A percentile compares a stretch with the other conserved stretches of the same genome.
phyloP scores from a whole-genome alignment of 163 green algal genomes.

The Chloromonas sp. region DNA sequence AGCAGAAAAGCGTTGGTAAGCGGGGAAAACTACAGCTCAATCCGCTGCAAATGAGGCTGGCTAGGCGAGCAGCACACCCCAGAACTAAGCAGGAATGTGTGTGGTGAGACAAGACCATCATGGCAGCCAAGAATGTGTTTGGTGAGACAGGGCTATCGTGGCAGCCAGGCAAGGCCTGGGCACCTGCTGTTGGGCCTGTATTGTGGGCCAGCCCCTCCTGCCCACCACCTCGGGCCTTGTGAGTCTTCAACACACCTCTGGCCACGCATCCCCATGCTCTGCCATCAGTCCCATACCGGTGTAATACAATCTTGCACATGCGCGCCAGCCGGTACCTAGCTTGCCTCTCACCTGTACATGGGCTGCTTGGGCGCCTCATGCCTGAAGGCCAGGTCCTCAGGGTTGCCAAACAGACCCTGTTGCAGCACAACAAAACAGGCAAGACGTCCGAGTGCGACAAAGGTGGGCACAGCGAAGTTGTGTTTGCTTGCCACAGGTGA shows the following conservation, averaged over 20 bases:
- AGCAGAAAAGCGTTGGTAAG: neutral
- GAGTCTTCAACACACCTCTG: neutral
- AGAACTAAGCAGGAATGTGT: no score
- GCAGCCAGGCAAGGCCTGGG: no score
- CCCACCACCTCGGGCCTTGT: neutral
- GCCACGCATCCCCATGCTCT: neutral
- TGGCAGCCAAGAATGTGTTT: no score
- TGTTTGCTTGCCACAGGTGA: neutral
- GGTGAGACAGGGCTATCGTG: no score
- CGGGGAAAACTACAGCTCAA: neutral
- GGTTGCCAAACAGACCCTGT: conserved; percentile 8
- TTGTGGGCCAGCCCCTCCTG: neutral
- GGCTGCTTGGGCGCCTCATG: conserved; percentile 15
- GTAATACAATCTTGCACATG: neutral
- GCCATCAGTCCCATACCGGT: neutral
- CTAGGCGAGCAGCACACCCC: no score
- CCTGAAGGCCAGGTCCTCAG: conserved; percentile 32
- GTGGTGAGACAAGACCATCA: no score
- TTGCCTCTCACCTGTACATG: conserved; percentile 29
- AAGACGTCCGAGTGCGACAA: neutral
- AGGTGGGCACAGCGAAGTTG: neutral
- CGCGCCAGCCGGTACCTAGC: neutral
- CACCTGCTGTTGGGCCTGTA: no score
- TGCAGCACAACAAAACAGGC: neutral
- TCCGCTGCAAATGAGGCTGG: neutral